Conservation (phyloP, 2,329 filamentous ascomycete genomes). For the Botrytis fabae region DNA sequence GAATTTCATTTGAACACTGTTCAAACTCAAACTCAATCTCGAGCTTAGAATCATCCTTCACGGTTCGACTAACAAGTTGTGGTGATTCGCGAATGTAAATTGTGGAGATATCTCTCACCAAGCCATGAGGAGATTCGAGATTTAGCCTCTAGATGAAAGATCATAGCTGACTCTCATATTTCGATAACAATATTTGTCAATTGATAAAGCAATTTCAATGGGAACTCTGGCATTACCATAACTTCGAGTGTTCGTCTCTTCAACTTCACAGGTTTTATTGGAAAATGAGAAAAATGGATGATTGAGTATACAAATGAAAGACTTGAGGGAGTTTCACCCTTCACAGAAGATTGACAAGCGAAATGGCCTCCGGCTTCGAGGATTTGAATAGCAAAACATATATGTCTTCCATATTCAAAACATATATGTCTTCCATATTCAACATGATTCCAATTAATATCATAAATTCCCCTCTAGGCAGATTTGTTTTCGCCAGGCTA, state of each 20-base stretch:
- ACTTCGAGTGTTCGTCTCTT: neutral
- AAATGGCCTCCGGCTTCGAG: neutral
- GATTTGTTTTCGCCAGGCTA: accelerated
- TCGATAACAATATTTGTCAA: neutral
- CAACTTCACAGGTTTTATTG: neutral
- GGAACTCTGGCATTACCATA: accelerated
- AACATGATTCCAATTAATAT: neutral
- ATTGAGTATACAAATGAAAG: neutral
- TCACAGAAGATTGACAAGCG: neutral
- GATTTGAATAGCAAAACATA: neutral
- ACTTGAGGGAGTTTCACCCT: neutral
- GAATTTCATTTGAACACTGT: neutral
- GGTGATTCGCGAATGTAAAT: neutral
- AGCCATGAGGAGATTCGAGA: neutral
- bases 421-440: neutral
- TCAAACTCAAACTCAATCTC: neutral
- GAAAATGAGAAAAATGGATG: neutral
- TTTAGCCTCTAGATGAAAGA: neutral
- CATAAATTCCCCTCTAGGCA: neutral
- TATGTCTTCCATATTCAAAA: too few relatives aligned
- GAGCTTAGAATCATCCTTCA: neutral
- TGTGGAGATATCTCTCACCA: neutral
- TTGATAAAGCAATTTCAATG: neutral
- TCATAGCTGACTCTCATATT: too few relatives aligned
- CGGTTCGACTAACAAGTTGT: neutral